A percentile compares a stretch with the other conserved stretches of the same genome.
Conservation (phyloP, 108 stramenopile species). For the Hondaea fermentalgiana region DNA sequence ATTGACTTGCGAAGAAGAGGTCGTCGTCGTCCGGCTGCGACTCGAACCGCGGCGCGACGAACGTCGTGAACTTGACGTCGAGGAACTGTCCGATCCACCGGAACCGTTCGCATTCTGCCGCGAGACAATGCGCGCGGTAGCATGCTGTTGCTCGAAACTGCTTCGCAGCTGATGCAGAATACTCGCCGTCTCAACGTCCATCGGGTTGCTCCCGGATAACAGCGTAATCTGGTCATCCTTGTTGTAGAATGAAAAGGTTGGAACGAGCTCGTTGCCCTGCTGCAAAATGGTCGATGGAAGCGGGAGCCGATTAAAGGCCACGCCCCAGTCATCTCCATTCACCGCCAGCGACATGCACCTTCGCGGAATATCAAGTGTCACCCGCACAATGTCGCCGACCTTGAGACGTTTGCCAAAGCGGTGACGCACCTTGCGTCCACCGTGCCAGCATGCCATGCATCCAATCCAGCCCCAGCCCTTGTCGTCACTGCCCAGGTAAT, state of each 20-base stretch:
- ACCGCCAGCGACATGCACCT: not conserved
- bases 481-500: slow-evolving; percentile 14
- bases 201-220: not conserved
- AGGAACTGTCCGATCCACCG: not conserved
- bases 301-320: not conserved
- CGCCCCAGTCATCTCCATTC: slow-evolving; percentile 9
- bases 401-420: slow-evolving; percentile 18
- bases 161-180: slow-evolving; percentile 14
- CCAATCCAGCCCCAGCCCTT: slow-evolving; percentile 19
- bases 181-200: not conserved
- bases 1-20: not conserved
- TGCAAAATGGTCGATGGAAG: not conserved
- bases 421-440: not conserved
- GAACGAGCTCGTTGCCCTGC: not conserved
- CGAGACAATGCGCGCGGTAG: not conserved
- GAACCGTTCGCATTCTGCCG: not conserved
- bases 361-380: not conserved
- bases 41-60: not conserved
- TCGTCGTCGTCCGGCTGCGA: not conserved
- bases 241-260: slow-evolving; percentile 18
- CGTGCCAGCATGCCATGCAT: slow-evolving; percentile 16
- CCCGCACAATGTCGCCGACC: not conserved
- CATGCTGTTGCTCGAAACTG: slow-evolving; percentile 14
- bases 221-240: slow-evolving; percentile 11
- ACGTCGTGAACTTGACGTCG: not conserved